phyloP scores from a whole-genome alignment of 352 stramenopile species.

The Phytophthora ohioensis region DNA sequence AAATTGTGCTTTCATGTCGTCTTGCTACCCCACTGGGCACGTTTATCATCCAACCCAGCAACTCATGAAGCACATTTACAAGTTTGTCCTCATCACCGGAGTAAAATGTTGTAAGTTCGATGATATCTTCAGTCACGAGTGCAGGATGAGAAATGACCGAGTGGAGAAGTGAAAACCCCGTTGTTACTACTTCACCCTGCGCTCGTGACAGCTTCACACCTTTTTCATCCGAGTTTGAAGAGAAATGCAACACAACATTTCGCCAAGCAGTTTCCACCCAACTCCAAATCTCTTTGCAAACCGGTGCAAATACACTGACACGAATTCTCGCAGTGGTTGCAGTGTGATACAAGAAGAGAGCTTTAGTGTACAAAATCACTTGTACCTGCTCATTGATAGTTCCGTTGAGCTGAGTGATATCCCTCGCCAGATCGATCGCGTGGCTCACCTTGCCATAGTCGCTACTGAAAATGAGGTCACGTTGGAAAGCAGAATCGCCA shows the following conservation, averaged over 20 bases:
- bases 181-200: slow-evolving; percentile 21
- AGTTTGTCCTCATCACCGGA: background rate
- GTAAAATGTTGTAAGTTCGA: slow-evolving; percentile 26
- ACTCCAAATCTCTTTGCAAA: slow-evolving; percentile 36
- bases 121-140: slow-evolving; percentile 26
- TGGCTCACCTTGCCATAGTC: slow-evolving; percentile 47
- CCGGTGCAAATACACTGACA: slow-evolving; percentile 18
- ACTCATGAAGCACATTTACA: slow-evolving; percentile 20
- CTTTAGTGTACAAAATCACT: slow-evolving; percentile 42
- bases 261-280: slow-evolving; percentile 39
- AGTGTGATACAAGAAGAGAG: slow-evolving; percentile 27
- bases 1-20: background rate
- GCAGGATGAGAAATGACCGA: slow-evolving; percentile 21
- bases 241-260: background rate
- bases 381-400: slow-evolving; percentile 46
- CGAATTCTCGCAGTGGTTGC: slow-evolving; percentile 5
- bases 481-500: slow-evolving; percentile 26
- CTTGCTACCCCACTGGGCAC: background rate
- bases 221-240: background rate
- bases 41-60: slow-evolving; percentile 16
- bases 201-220: background rate
- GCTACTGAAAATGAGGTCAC: slow-evolving; percentile 34
- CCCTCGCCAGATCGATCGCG: slow-evolving; percentile 38
- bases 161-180: slow-evolving; percentile 27
- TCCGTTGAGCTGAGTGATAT: slow-evolving; percentile 50